These are phyloP conservation scores for Ogataea nakhonphanomensis DNA, from an alignment of 805 yeast species.

Conservation along the genomic window DNA sequence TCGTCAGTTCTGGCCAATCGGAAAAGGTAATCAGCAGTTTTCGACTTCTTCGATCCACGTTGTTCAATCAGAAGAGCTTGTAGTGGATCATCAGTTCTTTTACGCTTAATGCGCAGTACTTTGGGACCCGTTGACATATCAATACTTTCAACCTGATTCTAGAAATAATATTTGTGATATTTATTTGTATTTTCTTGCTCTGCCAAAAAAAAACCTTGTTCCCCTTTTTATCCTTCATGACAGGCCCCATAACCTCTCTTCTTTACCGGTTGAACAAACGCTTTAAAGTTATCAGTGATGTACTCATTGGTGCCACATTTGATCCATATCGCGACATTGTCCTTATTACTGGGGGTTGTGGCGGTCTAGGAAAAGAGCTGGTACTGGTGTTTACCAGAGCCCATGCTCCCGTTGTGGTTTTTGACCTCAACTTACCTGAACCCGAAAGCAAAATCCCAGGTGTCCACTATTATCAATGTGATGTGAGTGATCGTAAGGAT, in stretches of 20 bases:
- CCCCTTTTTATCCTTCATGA: constrained; percentile 21
- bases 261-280: constrained; percentile 27
- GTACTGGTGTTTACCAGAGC: constrained; percentile 41
- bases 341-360: constrained; percentile 78
- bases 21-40: constrained; percentile 38
- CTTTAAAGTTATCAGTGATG: constrained; percentile 34
- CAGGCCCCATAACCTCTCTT: constrained; percentile 27
- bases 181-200: neutral
- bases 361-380: constrained; percentile 74
- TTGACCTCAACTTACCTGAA: constrained; percentile 56
- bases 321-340: constrained; percentile 58
- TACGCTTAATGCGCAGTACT: constrained; percentile 79
- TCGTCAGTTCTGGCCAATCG: constrained; percentile 48
- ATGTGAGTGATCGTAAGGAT: constrained; percentile 54
- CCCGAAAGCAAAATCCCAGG: constrained; percentile 30
- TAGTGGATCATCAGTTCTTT: constrained; percentile 82
- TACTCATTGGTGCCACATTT: constrained; percentile 48
- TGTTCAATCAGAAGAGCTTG: constrained; percentile 65
- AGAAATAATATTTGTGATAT: neutral
- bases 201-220: constrained; percentile 4
- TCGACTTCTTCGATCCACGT: constrained; percentile 39
- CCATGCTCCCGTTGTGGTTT: constrained; percentile 55
- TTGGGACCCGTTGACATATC: constrained; percentile 41
- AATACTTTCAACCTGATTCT: neutral
- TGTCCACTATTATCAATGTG: constrained; percentile 62